Evolutionary conservation across 2,329 filamentous ascomycete genomes (phyloP).

Genomic region (Penicillium occitanis): DNA sequence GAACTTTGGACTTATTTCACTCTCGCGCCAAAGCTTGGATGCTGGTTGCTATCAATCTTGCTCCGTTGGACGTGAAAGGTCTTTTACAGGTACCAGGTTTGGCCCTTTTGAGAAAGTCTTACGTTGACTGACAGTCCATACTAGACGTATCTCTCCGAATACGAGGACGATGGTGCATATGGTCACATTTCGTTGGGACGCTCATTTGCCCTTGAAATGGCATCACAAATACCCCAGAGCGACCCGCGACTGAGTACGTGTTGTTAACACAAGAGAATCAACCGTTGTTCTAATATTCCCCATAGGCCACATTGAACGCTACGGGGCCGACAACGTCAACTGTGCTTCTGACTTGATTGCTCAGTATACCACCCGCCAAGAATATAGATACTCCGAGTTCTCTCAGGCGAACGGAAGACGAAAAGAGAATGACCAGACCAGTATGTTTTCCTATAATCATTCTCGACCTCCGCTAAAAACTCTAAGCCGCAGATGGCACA

Average conservation of each 20-base stretch:
- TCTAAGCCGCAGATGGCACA: slow-evolving; percentile 4
- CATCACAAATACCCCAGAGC: slow-evolving; percentile 77
- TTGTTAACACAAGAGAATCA: background rate
- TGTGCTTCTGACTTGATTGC: slow-evolving; percentile 94
- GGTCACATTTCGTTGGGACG: slow-evolving; percentile 89
- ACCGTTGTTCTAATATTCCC: slow-evolving; percentile 17
- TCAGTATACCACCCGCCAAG: slow-evolving; percentile 94
- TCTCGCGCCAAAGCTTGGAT: slow-evolving; percentile 79
- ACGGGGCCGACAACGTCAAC: slow-evolving; percentile 75
- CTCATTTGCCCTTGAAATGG: slow-evolving; percentile 92
- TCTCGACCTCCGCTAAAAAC: slow-evolving; percentile 7
- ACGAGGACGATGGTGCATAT: slow-evolving; percentile 85
- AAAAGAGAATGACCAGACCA: slow-evolving; percentile 9
- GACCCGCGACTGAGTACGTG: slow-evolving; percentile 72
- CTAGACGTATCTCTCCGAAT: slow-evolving; percentile 91
- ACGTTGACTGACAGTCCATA: slow-evolving; percentile 9
- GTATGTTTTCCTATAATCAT: slow-evolving; percentile 6
- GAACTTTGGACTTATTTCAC: slow-evolving; percentile 75
- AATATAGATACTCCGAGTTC: slow-evolving; percentile 84
- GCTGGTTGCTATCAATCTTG: slow-evolving; percentile 72
- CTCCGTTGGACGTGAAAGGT: slow-evolving; percentile 91
- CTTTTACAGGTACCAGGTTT: slow-evolving; percentile 60
- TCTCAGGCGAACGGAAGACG: slow-evolving; percentile 36
- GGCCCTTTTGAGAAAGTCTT: background rate
- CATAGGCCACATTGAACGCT: slow-evolving; percentile 67